Evolutionary conservation across 2,329 filamentous ascomycete genomes (phyloP).

Genomic region (Truncatella angustata): DNA sequence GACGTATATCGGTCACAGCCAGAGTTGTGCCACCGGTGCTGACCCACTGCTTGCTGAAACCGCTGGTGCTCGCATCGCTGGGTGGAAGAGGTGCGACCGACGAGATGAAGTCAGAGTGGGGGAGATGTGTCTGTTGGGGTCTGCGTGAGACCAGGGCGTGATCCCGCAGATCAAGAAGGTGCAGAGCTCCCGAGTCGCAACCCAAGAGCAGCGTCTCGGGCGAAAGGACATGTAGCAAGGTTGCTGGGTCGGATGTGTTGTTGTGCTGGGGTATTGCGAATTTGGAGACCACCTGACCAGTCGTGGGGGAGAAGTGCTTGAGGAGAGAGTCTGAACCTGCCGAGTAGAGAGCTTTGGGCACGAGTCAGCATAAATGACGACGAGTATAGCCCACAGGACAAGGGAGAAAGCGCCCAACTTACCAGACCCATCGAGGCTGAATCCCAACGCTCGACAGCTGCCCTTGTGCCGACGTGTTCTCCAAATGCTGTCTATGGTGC

Average conservation of each 20-base stretch:
- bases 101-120: conserved; percentile 91
- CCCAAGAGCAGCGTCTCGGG: conserved; percentile 85
- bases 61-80: conserved; percentile 76
- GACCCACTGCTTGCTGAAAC: conserved; percentile 92
- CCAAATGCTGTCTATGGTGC: conserved; percentile 81
- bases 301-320: conserved; percentile 56
- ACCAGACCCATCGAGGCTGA: conserved; percentile 73
- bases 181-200: conserved; percentile 85
- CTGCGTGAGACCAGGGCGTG: conserved; percentile 54
- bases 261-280: conserved; percentile 66
- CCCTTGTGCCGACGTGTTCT: conserved; percentile 88
- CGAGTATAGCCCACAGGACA: too few relatives aligned
- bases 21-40: conserved; percentile 90
- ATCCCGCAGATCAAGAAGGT: conserved; percentile 81
- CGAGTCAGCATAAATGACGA: not conserved
- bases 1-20: conserved; percentile 82
- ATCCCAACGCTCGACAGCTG: conserved; percentile 81
- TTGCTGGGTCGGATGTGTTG: conserved; percentile 66
- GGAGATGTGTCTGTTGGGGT: conserved; percentile 77
- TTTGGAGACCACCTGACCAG: conserved; percentile 75
- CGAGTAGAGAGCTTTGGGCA: conserved; percentile 55
- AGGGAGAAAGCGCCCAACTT: too few relatives aligned
- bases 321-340: conserved; percentile 60
- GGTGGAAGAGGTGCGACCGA: conserved; percentile 82
- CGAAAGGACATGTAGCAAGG: conserved; percentile 78